Percentiles rank a stretch among this genome's conserved stretches.
These are phyloP conservation scores for Peniophora sp. DNA, from an alignment of 1,284 basidiomycete species.

Conservation along the genomic window DNA sequence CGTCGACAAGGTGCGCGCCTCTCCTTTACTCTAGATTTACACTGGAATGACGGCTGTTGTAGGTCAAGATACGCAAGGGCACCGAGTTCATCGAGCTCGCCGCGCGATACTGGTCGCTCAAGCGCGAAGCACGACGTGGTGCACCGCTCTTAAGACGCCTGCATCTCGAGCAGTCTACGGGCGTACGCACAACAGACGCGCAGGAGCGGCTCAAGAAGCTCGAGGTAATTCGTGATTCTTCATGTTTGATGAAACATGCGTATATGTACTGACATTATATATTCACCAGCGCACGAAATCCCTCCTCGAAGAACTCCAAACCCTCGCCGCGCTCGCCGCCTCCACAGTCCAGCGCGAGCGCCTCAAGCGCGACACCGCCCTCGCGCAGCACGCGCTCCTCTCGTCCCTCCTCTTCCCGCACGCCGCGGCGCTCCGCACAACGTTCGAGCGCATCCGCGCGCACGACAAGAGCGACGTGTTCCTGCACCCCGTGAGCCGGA, in stretches of 20 bases:
- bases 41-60: too few species aligned
- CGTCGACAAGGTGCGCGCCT: conserved; percentile 55
- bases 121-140: conserved; percentile 87
- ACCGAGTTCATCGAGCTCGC: conserved; percentile 70
- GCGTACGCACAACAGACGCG: conserved; percentile 59
- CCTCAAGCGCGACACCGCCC: conserved; percentile 71
- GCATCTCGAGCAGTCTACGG: conserved; percentile 93
- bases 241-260: too few species aligned
- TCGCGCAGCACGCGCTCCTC: conserved; percentile 65
- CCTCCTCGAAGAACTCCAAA: conserved; percentile 75
- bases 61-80: conserved; percentile 58
- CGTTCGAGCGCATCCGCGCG: conserved; percentile 70
- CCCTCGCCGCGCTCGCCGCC: conserved; percentile 65
- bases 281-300: conserved; percentile 52
- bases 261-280: conserved; percentile 5
- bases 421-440: conserved; percentile 45
- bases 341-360: conserved; percentile 77
- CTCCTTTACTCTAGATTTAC: too few species aligned
- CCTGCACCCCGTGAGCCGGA: conserved; percentile 71
- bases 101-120: conserved; percentile 95
- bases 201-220: conserved; percentile 84
- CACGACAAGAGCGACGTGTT: conserved; percentile 74
- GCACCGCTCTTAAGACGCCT: conserved; percentile 91
- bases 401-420: conserved; percentile 62
- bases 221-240: conserved; percentile 48